A percentile compares a stretch with the other conserved stretches of the same genome.
phyloP scores from a whole-genome alignment of 1,139 yeast species.

The Suhomyces bribrorum region DNA sequence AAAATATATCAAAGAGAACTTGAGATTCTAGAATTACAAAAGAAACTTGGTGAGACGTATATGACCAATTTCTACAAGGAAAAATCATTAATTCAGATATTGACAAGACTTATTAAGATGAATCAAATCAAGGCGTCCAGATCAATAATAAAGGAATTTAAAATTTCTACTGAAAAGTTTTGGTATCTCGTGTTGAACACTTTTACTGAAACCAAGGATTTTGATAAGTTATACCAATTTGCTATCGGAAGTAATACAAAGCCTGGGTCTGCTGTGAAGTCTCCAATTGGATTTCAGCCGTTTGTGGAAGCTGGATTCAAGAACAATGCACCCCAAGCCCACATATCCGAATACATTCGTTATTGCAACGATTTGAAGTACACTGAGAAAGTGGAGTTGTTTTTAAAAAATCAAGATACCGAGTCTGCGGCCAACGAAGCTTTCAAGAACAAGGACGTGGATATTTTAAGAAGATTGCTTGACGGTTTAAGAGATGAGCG shows the following conservation, averaged over 20 bases:
- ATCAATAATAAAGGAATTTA: constrained; percentile 60
- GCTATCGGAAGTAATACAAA: constrained; percentile 24
- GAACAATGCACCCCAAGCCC: constrained; percentile 48
- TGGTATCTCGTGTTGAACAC: constrained; percentile 64
- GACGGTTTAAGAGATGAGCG: constrained; percentile 25
- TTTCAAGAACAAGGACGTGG: constrained; percentile 52
- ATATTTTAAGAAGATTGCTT: constrained; percentile 37
- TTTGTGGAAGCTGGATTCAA: constrained; percentile 57
- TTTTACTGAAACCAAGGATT: constrained; percentile 53
- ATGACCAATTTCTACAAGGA: constrained; percentile 52
- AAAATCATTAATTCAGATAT: constrained; percentile 56
- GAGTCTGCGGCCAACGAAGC: constrained; percentile 65
- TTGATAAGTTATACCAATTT: constrained; percentile 60
- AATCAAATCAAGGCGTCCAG: constrained; percentile 61
- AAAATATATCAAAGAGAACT: constrained; percentile 50
- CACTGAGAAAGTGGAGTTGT: constrained; percentile 49
- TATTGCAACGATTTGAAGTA: constrained; percentile 35
- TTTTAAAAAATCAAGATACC: constrained; percentile 53
- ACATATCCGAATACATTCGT: constrained; percentile 38
- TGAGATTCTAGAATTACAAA: constrained; percentile 53
- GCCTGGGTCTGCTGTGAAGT: constrained; percentile 37
- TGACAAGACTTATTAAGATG: constrained; percentile 54
- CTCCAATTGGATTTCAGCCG: constrained; percentile 75
- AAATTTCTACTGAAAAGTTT: constrained; percentile 61
- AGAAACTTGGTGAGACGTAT: constrained; percentile 54